phyloP scores from a whole-genome alignment of 2,329 filamentous ascomycete genomes.

The Fusarium azukiicola region DNA sequence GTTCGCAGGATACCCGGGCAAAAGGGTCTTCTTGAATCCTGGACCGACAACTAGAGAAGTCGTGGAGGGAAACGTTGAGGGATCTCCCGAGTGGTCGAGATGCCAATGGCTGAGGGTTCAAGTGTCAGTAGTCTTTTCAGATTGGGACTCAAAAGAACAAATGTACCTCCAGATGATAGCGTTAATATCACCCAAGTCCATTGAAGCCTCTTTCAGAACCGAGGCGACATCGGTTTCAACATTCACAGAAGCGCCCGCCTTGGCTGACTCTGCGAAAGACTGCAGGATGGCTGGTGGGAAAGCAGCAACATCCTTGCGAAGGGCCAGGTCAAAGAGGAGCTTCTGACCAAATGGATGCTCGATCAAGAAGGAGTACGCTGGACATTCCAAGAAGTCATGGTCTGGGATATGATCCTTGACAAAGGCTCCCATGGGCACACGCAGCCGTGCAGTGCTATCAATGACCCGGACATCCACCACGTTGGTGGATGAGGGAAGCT shows the following conservation, averaged over 20 bases:
- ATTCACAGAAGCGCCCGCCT: neutral
- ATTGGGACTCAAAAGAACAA: neutral
- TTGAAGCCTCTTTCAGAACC: slow-evolving; percentile 16
- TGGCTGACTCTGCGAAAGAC: neutral
- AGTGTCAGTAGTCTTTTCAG: neutral
- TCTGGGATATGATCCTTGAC: neutral
- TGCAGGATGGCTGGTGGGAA: slow-evolving; percentile 16
- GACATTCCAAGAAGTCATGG: neutral
- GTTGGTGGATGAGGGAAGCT: slow-evolving; percentile 9
- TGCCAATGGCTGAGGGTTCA: slow-evolving; percentile 29
- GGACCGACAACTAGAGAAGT: slow-evolving; percentile 42
- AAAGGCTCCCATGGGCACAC: slow-evolving; percentile 1
- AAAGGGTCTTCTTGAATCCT: slow-evolving; percentile 36
- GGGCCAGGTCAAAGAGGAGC: slow-evolving; percentile 36
- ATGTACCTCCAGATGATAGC: slow-evolving; percentile 45
- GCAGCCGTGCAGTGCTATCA: slow-evolving; percentile 12
- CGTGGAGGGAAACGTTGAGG: slow-evolving; percentile 35
- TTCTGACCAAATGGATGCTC: slow-evolving; percentile 28
- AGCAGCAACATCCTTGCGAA: slow-evolving; percentile 32
- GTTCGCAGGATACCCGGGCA: slow-evolving; percentile 37
- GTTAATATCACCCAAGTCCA: slow-evolving; percentile 19
- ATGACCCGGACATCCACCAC: slow-evolving; percentile 19
- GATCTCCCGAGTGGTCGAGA: slow-evolving; percentile 42
- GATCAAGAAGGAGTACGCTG: slow-evolving; percentile 32
- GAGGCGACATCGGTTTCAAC: slow-evolving; percentile 37